A percentile compares a stretch with the other conserved stretches of the same genome.
These are phyloP conservation scores for Brettanomyces sp. DNA, from an alignment of 805 yeast genomes.

Conservation along the genomic window DNA sequence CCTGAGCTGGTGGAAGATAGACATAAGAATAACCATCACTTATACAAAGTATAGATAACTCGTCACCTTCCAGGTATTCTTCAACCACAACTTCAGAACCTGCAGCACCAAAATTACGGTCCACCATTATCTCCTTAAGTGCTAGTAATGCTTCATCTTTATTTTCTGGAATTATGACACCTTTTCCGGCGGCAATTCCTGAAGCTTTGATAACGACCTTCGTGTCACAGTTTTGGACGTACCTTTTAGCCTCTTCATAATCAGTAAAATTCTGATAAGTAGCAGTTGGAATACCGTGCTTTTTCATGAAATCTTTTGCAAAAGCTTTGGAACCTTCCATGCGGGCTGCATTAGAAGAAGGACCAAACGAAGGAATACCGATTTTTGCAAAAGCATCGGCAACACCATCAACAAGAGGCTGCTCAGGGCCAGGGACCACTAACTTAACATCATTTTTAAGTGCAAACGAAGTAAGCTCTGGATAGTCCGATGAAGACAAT, in stretches of 20 bases:
- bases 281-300: conserved; percentile 92
- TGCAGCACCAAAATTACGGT: conserved; percentile 81
- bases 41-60: conserved; percentile 82
- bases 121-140: conserved; percentile 81
- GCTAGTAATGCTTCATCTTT: conserved; percentile 82
- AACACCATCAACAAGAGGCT: conserved; percentile 94
- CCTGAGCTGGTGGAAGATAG: conserved; percentile 96
- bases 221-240: conserved; percentile 55
- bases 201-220: conserved; percentile 91
- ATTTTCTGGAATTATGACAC: conserved; percentile 84
- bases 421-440: conserved; percentile 98
- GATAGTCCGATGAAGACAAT: conserved; percentile 59
- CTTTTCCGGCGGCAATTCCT: conserved; percentile 98
- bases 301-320: conserved; percentile 88
- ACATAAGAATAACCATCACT: conserved; percentile 88
- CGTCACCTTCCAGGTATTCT: conserved; percentile 95
- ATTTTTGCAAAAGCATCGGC: conserved; percentile 59
- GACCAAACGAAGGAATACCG: conserved; percentile 96
- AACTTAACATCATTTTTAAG: conserved; percentile 51
- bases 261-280: conserved; percentile 72
- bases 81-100: conserved; percentile 94
- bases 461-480: conserved; percentile 66
- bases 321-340: conserved; percentile 97
- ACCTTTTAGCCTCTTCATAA: conserved; percentile 65
- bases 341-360: conserved; percentile 78